Base-by-base conservation (phyloP, 768 basidiomycete genomes). In the Dendrothele bispora region DNA sequence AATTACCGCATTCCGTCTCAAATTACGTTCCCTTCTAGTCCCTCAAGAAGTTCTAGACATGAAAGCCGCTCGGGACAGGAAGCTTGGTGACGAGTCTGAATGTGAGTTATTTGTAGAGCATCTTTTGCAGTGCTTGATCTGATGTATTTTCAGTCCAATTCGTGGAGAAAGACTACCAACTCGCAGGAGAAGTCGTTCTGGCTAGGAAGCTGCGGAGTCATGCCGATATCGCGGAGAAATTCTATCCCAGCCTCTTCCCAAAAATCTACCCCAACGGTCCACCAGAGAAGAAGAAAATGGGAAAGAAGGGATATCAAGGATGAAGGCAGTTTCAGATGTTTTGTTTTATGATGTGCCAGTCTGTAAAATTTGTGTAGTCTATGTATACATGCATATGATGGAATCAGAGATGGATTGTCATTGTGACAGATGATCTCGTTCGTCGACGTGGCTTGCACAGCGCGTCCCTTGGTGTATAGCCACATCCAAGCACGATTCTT, bases 201-300 rank as follows among this genome's bases (percentile, higher is more conserved):
- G 77, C 80, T 46, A 76, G 78, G 0, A 74, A 81, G 4, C 57
- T 82, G 46, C 81, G 77, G 69, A 80, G 78, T 43, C 80, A 82
- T 47, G 79, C 80, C 1, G 75, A 82, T 48, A 79, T 80, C 32
- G 79, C 73, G 12, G 59, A 78, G 55, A 66, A 67, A 26, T 78
- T 80, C 52, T 82, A 82, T 45, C 79, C 81, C 2, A 68, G 70
- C 27, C 55, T 80, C 41, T 83, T 78, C 61, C 61, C 62, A 49
- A 62, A 72, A 21, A 72, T 75, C 52, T 82, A 79, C 61, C 79
- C 80, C 1, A 43, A 73, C 27, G 80, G 78, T n/a, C 54, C 74
- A 20, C 77, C 77, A n/a, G 58, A 64, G 11, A 44, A 44, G 14
- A 29, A 29, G 15, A 44, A 44, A n/a, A 44, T 24, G 11, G 43